Percentiles rank a stretch among this genome's conserved stretches.
Conservation (phyloP, 768 basidiomycete species). For the Leccinum uliginosum region DNA sequence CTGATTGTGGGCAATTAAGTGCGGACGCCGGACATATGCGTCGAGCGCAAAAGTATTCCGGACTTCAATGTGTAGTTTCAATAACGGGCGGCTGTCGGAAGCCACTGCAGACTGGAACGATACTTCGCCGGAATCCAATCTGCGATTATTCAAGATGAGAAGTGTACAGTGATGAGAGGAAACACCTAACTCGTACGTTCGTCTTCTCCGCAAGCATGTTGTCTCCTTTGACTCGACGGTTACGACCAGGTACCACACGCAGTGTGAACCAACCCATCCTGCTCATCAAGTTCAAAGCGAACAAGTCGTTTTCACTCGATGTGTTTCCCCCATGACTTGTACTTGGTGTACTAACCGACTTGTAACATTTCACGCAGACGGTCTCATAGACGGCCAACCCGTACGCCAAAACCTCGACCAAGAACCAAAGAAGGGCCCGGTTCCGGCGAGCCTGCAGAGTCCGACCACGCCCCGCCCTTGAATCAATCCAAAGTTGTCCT, state of each 20-base stretch:
- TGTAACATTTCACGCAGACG: slow-evolving; percentile 35
- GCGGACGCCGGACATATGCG: slow-evolving; percentile 89
- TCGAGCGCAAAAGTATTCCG: slow-evolving; percentile 92
- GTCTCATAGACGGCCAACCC: slow-evolving; percentile 61
- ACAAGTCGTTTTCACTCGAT: slow-evolving; percentile 90
- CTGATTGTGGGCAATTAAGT: slow-evolving; percentile 96
- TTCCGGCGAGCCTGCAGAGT: slow-evolving; percentile 15
- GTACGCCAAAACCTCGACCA: slow-evolving; percentile 54
- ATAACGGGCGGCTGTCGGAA: slow-evolving; percentile 67
- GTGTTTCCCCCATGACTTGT: slow-evolving; percentile 32
- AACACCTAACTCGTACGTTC: slow-evolving; percentile 45
- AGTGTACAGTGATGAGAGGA: too few relatives aligned
- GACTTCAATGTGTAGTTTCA: slow-evolving; percentile 89
- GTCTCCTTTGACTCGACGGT: neutral
- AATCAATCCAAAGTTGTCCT: slow-evolving; percentile 95
- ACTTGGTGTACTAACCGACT: neutral
- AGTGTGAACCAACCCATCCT: slow-evolving; percentile 92
- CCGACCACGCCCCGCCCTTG: slow-evolving; percentile 41
- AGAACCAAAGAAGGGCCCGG: slow-evolving; percentile 46
- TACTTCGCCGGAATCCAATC: too few relatives aligned
- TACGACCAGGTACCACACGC: slow-evolving; percentile 67
- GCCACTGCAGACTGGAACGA: too few relatives aligned
- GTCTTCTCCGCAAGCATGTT: neutral
- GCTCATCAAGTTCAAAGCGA: slow-evolving; percentile 96
- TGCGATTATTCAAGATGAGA: too few relatives aligned